Percentiles rank a stretch among this genome's conserved stretches.
phyloP scores from a whole-genome alignment of 495 filamentous ascomycete species.

The Penicillium paradoxum region DNA sequence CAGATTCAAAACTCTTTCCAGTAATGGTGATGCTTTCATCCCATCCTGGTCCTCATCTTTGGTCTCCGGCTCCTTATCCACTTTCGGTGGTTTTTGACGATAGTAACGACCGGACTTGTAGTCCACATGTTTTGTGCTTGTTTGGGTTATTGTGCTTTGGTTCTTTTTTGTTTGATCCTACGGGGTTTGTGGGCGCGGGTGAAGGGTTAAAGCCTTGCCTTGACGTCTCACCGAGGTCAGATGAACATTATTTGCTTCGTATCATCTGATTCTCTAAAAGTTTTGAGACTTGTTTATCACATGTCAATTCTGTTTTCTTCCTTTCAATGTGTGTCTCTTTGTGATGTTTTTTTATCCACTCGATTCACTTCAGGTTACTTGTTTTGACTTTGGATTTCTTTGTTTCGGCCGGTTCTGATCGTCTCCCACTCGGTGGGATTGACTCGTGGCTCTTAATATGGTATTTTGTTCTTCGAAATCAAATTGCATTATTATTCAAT shows the following conservation, averaged over 20 bases:
- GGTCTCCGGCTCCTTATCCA: constrained; percentile 1
- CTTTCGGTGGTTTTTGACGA: neutral
- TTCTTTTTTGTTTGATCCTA: constrained; percentile 7
- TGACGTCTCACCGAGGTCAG: constrained; percentile 25
- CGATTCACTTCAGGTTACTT: neutral
- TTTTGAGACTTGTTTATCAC: constrained; percentile 16
- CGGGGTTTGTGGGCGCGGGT: constrained; percentile 30
- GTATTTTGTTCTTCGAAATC: constrained; percentile 9
- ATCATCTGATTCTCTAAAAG: constrained; percentile 19
- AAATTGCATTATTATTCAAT: constrained; percentile 14
- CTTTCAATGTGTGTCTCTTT: constrained; percentile 16
- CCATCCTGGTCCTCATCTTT: constrained; percentile 3
- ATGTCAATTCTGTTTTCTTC: constrained; percentile 17
- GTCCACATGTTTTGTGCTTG: constrained; percentile 10
- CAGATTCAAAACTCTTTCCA: constrained; percentile 15
- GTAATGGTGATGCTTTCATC: constrained; percentile 16
- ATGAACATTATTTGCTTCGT: constrained; percentile 9
- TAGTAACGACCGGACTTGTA: neutral
- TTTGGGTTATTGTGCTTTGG: constrained; percentile 12
- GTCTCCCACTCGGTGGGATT: constrained; percentile 46
- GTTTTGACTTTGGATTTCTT: constrained; percentile 9
- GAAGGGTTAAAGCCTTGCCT: constrained; percentile 28
- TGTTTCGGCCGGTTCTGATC: constrained; percentile 48
- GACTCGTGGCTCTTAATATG: constrained; percentile 48
- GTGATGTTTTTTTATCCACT: constrained; percentile 18